Evolutionary conservation across 352 stramenopile genomes (phyloP), one percentile per base, ranked within the genome.

Genomic region (Thalassiosira mediterranea): DNA sequence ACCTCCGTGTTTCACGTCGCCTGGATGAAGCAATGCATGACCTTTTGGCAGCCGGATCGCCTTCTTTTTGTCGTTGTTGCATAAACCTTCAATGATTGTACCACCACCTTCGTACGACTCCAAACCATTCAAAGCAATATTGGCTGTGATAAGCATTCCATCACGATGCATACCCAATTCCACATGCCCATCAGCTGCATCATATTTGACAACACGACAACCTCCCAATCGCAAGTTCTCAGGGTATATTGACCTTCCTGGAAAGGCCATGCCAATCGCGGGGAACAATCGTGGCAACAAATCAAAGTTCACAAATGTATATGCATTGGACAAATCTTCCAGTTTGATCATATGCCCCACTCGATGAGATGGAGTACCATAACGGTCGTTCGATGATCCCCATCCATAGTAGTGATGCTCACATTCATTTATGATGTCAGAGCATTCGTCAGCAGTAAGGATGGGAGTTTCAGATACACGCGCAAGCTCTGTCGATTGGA

Each of bases 181-280:
- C 3, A 79, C 69, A 21, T 34, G 52, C 23, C 74, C 74, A 17
- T 68, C 51, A 2, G 53, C 37, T 11, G 74, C 74, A 72, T 83
- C 67, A 49, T 83, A 83, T 38, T 83, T 77, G 38, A 83, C 74
- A 15, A 86, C 52, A 29, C 72, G 54, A 51, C 56, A 73, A 23
- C 56, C 69, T 19, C 65, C 57, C 25, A 86, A 59, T 66, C 76
- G 13, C 32, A 82, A 67, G 52, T 75, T 70, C 19, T 59, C 32
- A 11, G 63, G 25, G 42, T 53, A 53, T 15, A 21, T 52, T 8
- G 4, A 44, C 15, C 40, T 11, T 44, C 34, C 28, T 3, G 61
- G 25, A 67, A 81, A 81, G 8, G 72, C 72, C 32, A 53, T 52
- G 1, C 37, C 42, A 38, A 81, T 70, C 0, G 72, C 40, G 3